Base-by-base conservation (phyloP, 2,329 filamentous ascomycete genomes). In the Zymoseptoria tritici region DNA sequence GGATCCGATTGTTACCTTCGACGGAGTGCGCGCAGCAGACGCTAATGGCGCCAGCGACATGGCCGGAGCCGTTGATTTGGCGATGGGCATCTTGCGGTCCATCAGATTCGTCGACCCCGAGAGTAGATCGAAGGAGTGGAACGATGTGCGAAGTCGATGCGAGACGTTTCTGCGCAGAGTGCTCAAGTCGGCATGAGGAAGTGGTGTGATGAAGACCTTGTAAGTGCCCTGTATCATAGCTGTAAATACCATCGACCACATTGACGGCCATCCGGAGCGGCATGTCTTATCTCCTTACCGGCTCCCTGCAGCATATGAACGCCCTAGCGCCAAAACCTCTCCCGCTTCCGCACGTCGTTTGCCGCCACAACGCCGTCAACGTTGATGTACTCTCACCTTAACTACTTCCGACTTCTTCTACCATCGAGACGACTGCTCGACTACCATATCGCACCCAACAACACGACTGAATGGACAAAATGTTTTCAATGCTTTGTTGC, bases 11-110 rank as follows among this genome's bases (percentile, higher is more conserved):
- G 36, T 46, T 13, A 46, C 13, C 4, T 46, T 46, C 13, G 36
- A 46, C 13, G 16, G 36, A 46, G 22, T 57, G 22, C 20, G 52
- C 11, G 13, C 20, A 9, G 42, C 49, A 19, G 58, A 52, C 16
- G 11, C 36, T 11, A 46, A 46, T 16, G 36, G 36, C 36, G 16
- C 36, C 16, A n/a, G 16, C 36, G 36, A 46, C 13, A 46, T 46
- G 36, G 24, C 51, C 7, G 49, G 46, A 20, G 49, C 22, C 9
- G 49, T 60, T 22, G 55, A 60, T n/a, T 52, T 57, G 9, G 52
- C 52, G 11, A 57, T 60, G 55, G 53, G 55, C n/a, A 16, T 60
- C n/a, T 51, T 60, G 49, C 57, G 49, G 46, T 55, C 58, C 6
- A 22, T 60, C 3, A 52, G 51, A 19, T 49, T 22, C 42, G 52